phyloP scores from a whole-genome alignment of 208 protist species.

The Kentomonas sorsogonicus region DNA sequence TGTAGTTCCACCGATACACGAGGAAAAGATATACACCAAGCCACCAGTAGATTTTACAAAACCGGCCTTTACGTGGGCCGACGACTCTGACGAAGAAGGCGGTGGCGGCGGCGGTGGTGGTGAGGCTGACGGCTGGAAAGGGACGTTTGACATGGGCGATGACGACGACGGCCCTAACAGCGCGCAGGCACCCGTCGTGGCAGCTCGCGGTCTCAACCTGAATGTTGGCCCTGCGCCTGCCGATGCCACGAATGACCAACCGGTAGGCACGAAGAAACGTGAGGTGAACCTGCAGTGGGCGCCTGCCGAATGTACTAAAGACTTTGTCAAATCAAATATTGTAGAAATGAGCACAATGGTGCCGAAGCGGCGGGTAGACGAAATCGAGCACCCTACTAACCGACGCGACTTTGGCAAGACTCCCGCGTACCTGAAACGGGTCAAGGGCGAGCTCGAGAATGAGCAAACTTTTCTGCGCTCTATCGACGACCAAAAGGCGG shows the following conservation, averaged over 20 bases:
- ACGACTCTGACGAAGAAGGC: background rate
- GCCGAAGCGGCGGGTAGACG: conserved; percentile 59
- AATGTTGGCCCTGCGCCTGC: background rate
- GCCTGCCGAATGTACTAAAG: conserved; percentile 33
- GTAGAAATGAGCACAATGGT: conserved; percentile 90
- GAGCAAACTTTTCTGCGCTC: conserved; percentile 78
- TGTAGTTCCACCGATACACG: conserved; percentile 44
- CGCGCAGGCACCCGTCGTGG: background rate
- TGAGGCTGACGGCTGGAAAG: background rate
- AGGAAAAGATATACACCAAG: conserved; percentile 73
- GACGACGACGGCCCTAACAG: conserved; percentile 6
- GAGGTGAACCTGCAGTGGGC: background rate
- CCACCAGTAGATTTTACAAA: conserved; percentile 40
- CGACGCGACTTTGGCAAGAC: conserved; percentile 78
- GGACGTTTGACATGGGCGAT: background rate
- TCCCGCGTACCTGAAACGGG: conserved; percentile 79
- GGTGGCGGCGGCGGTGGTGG: background rate
- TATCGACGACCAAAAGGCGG: conserved; percentile 43
- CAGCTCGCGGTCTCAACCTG: background rate
- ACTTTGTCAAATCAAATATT: conserved; percentile 92
- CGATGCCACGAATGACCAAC: background rate
- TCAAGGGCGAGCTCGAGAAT: conserved; percentile 82
- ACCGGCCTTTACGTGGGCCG: background rate
- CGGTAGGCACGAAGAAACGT: background rate
- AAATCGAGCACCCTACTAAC: conserved; percentile 54